Conservation (phyloP, 495 filamentous ascomycete genomes). For the Tetracladium marchalianum region DNA sequence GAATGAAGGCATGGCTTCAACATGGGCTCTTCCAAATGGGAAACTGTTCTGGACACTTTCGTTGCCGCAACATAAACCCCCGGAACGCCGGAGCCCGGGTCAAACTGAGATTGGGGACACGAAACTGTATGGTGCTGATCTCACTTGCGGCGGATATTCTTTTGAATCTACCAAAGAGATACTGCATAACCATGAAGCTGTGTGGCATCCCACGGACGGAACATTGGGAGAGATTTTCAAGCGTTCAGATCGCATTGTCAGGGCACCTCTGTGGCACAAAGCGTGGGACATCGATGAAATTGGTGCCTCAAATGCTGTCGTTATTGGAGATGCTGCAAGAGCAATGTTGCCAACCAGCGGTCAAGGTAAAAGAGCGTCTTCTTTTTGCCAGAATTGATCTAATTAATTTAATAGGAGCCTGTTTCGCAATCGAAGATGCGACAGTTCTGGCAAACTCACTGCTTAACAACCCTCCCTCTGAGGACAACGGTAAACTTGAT, state of each 20-base stretch:
- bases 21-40: slow-evolving; percentile 18
- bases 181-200: slow-evolving; percentile 9
- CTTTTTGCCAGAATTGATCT: not conserved
- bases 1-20: slow-evolving; percentile 12
- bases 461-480: slow-evolving; percentile 14
- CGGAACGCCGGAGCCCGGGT: not conserved
- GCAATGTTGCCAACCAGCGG: slow-evolving; percentile 33
- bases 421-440: slow-evolving; percentile 22
- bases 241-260: slow-evolving; percentile 14
- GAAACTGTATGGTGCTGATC: not conserved
- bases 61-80: slow-evolving; percentile 2
- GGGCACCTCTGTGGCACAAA: slow-evolving; percentile 10
- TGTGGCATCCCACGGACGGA: slow-evolving; percentile 15
- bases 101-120: not conserved
- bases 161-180: slow-evolving; percentile 12
- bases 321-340: slow-evolving; percentile 31
- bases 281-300: slow-evolving; percentile 15
- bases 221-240: slow-evolving; percentile 16
- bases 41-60: slow-evolving; percentile 16
- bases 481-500: not conserved
- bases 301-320: slow-evolving; percentile 6
- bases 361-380: slow-evolving; percentile 21
- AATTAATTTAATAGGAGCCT: slow-evolving; percentile 10
- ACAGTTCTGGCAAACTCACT: slow-evolving; percentile 21
- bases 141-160: slow-evolving; percentile 16